These are phyloP conservation scores for Neotropicomus parvogracilis DNA, from an alignment of 1,284 basidiomycete genomes.

Conservation along the genomic window DNA sequence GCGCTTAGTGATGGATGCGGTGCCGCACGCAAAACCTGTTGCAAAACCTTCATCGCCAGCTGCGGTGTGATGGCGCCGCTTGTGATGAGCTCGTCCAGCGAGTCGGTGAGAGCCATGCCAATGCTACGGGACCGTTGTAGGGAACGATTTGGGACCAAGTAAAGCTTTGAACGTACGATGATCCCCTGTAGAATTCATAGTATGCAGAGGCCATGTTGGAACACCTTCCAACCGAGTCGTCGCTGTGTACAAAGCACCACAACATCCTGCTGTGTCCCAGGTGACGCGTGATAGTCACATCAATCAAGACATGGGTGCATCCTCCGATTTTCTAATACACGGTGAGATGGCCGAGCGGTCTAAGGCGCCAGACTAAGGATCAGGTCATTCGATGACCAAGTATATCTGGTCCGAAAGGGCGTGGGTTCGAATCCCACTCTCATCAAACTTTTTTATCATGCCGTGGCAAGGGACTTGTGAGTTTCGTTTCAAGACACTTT, in stretches of 20 bases:
- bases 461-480: too few species aligned
- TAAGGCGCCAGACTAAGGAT: conserved; percentile 68
- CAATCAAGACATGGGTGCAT: fast-evolving
- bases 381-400: conserved; percentile 35
- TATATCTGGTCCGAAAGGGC: conserved; percentile 56
- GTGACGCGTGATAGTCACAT: conserved; percentile 28
- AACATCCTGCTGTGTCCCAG: not conserved
- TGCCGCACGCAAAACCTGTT: conserved; percentile 62
- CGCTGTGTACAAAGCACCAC: conserved; percentile 4
- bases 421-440: conserved; percentile 73
- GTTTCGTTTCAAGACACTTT: too few species aligned
- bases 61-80: conserved; percentile 96
- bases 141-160: conserved; percentile 2
- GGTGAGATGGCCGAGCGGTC: conserved; percentile 45
- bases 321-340: not conserved
- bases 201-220: conserved; percentile 71
- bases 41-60: conserved; percentile 93
- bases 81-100: conserved; percentile 97
- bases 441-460: conserved; percentile 25
- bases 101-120: conserved; percentile 97
- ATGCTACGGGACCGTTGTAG: conserved; percentile 54
- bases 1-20: not conserved
- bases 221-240: conserved; percentile 12
- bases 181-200: conserved; percentile 89
- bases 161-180: conserved; percentile 60